Conservation (phyloP, 129 eudicot species). For the Erigeron canadensis region DNA sequence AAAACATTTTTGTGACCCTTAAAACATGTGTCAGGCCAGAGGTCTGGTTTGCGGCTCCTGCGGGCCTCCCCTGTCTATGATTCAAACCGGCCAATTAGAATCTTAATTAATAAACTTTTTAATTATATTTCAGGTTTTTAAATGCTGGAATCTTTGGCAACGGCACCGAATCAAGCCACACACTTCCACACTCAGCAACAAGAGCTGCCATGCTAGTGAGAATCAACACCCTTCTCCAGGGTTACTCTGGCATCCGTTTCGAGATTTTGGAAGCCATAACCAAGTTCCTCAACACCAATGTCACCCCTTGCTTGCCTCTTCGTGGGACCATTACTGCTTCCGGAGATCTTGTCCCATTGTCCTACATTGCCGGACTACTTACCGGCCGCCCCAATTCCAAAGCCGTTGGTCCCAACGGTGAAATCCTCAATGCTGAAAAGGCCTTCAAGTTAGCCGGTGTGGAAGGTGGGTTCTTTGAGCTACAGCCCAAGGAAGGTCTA, state of each 20-base stretch:
- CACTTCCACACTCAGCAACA: conserved; percentile 70
- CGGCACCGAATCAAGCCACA: conserved; percentile 64
- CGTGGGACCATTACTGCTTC: conserved; percentile 90
- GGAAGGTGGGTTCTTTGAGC: conserved; percentile 61
- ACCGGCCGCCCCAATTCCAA: conserved; percentile 83
- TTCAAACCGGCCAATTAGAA: too few species aligned
- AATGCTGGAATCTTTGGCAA: conserved; percentile 86
- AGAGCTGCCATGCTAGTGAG: conserved; percentile 88
- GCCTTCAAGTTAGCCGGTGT: conserved; percentile 74
- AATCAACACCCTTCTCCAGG: conserved; percentile 88
- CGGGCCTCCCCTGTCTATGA: too few species aligned
- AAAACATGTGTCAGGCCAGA: too few species aligned
- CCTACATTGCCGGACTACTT: conserved; percentile 85
- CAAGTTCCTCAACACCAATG: conserved; percentile 66
- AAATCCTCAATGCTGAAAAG: conserved; percentile 46
- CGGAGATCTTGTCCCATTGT: conserved; percentile 80
- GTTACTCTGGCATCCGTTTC: conserved; percentile 84
- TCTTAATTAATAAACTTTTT: too few species aligned
- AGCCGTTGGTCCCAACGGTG: conserved; percentile 70
- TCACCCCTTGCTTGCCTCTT: conserved; percentile 79
- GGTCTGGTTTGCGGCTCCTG: too few species aligned
- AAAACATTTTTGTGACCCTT: too few species aligned
- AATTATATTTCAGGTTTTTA: conserved; percentile 45
- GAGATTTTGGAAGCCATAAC: conserved; percentile 83
- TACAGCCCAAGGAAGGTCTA: conserved; percentile 87